Conservation (phyloP, 2,329 filamentous ascomycete species). For the Exophiala aquamarina region DNA sequence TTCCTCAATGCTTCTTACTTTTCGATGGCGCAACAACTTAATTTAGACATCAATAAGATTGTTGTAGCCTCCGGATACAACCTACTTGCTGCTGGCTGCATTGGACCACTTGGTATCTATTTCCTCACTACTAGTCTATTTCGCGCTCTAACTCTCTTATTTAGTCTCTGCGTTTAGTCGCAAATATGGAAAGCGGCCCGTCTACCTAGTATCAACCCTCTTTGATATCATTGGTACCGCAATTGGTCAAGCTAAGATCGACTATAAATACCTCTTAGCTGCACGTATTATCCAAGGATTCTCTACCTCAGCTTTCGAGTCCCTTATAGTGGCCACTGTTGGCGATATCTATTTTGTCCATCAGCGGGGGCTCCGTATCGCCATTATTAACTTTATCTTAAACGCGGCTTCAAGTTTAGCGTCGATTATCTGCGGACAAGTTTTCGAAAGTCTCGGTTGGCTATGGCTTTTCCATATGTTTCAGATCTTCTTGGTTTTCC, state of each 20-base stretch:
- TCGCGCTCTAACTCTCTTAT: conserved; percentile 12
- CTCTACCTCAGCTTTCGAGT: conserved; percentile 49
- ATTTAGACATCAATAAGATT: conserved; percentile 15
- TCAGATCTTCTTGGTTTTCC: conserved; percentile 27
- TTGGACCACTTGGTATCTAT: no score
- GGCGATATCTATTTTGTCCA: conserved; percentile 41
- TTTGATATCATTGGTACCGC: conserved; percentile 38
- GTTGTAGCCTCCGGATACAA: conserved; percentile 7
- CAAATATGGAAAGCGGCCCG: conserved; percentile 39
- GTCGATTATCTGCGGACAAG: conserved; percentile 34
- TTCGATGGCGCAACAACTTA: conserved; percentile 16
- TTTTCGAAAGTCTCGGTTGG: conserved; percentile 21
- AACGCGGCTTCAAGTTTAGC: conserved; percentile 25
- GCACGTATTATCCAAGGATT: conserved; percentile 49
- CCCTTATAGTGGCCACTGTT: conserved; percentile 48
- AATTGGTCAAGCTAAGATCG: conserved; percentile 45
- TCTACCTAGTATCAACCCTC: conserved; percentile 30
- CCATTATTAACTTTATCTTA: conserved; percentile 15
- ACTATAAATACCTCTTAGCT: conserved; percentile 48
- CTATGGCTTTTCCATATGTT: conserved; percentile 25
- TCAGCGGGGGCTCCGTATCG: conserved; percentile 17
- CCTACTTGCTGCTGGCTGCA: neutral
- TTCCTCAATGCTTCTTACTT: conserved; percentile 26
- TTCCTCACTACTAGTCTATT: conserved; percentile 10
- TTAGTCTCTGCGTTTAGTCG: conserved; percentile 40